Percentiles rank a stretch among this genome's conserved stretches.
phyloP scores from a whole-genome alignment of 192 early-diverging fungal genomes.

The Allomyces macrogynus region DNA sequence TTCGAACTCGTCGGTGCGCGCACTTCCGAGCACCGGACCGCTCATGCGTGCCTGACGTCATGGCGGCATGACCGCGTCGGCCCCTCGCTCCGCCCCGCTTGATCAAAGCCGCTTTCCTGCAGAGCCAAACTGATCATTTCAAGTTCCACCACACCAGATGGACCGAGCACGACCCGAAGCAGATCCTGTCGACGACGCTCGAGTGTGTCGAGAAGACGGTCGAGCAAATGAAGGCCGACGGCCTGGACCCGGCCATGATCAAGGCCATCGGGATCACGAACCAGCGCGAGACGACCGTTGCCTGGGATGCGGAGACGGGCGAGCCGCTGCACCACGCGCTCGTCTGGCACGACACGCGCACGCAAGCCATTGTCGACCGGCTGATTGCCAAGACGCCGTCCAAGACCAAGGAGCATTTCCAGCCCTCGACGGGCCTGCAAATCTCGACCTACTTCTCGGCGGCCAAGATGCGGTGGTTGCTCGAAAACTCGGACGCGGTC shows the following conservation, averaged over 20 bases:
- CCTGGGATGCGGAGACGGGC: constrained; percentile 70
- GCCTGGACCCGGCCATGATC: constrained; percentile 29
- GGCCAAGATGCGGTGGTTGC: constrained; percentile 78
- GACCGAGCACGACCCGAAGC: constrained; percentile 71
- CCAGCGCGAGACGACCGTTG: constrained; percentile 80
- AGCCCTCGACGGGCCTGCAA: constrained; percentile 58
- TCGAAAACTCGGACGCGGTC: constrained; percentile 58
- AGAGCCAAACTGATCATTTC: not conserved
- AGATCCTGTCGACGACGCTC: constrained; percentile 45
- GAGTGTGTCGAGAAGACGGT: constrained; percentile 45
- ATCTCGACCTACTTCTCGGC: constrained; percentile 83
- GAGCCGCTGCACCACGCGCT: constrained; percentile 63
- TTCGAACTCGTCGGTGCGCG: too few species aligned
- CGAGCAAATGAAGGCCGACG: constrained; percentile 37
- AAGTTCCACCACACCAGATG: constrained; percentile 26
- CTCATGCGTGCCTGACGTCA: too few species aligned
- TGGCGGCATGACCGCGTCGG: constrained; percentile 1
- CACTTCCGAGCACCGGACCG: too few species aligned
- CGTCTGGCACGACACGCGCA: constrained; percentile 81
- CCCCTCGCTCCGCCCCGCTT: not conserved
- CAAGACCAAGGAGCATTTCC: constrained; percentile 19
- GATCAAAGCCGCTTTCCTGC: not conserved
- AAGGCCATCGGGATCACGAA: constrained; percentile 76
- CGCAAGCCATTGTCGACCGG: constrained; percentile 43
- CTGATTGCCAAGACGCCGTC: constrained; percentile 34